phyloP scores from a whole-genome alignment of 768 basidiomycete species.

The Leccinum subgranulosum region DNA sequence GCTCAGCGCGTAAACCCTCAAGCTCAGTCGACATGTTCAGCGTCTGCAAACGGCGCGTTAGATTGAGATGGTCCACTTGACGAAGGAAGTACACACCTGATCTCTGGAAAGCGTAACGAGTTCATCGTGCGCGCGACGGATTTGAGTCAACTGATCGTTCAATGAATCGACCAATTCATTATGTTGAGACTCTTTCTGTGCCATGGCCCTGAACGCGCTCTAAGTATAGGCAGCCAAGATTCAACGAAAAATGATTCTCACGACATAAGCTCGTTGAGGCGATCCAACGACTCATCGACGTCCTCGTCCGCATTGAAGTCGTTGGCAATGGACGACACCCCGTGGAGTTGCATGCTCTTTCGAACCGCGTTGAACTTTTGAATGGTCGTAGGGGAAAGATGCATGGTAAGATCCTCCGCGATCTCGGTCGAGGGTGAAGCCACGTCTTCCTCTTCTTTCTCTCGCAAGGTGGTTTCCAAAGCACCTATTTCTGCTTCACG shows the following conservation, averaged over 20 bases:
- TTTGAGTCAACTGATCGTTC: conserved; percentile 60
- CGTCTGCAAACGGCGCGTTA: conserved; percentile 41
- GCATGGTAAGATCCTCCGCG: conserved; percentile 27
- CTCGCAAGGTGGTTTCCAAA: conserved; percentile 57
- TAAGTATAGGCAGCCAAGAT: conserved; percentile 9
- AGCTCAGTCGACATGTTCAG: conserved; percentile 88
- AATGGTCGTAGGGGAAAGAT: conserved; percentile 68
- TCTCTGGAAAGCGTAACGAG: conserved; percentile 78
- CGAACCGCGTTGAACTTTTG: conserved; percentile 75
- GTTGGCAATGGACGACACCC: conserved; percentile 31
- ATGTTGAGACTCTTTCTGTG: conserved; percentile 91
- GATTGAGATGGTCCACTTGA: not conserved
- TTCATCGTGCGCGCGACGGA: conserved; percentile 79
- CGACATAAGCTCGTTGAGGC: conserved; percentile 92
- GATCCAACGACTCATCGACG: conserved; percentile 68
- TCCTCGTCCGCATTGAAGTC: conserved; percentile 35
- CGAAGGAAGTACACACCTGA: conserved; percentile 52
- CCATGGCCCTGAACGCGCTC: conserved; percentile 74
- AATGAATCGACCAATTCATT: conserved; percentile 75
- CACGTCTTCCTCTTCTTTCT: conserved; percentile 27
- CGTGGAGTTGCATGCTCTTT: conserved; percentile 55
- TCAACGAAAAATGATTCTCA: conserved; percentile 37
- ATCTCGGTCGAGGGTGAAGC: not conserved
- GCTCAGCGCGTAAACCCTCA: conserved; percentile 64
- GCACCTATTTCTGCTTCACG: conserved; percentile 86